Base-by-base conservation (phyloP, 139 green algal species). In the Volvox reticuliferus region DNA sequence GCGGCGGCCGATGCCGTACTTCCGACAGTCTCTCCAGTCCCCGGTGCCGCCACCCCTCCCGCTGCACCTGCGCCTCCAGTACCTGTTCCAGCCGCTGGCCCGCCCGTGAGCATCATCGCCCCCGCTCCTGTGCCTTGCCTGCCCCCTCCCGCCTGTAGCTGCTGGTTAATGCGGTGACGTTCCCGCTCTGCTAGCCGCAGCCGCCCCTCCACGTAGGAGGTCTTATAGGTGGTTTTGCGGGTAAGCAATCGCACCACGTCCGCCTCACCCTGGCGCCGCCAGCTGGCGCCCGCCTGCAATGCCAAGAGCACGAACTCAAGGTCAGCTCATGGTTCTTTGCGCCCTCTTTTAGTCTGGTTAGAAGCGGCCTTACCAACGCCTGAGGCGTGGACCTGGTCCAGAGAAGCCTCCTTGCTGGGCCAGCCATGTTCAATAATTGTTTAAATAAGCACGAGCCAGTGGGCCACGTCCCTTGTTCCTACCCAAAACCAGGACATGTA, bases 171-270 rank as follows among this genome's bases (percentile, higher is more conserved):
- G 61, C 93, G 71, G 69, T 94, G 91, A 28, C 88, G 81, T 81
- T 94, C 93, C 0, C 93, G 80, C 73, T 95, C 93, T 22, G 93
- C 93, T 9, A 95, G 77, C 1, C 91, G 83, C 55, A 95, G 75
- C 33, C 93, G n/a, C n/a, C 93, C 93, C 19, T 95, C 93, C 28
- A 95, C 79, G 65, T 95, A 95, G 67, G 91, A 94, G 14, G 91
- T 55, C 68, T 91, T 79, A 13, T 73, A 30, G 17, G 82, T 89
- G 35, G 80, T 79, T 44, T 86, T 86, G 68, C 73, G 69, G 12
- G 79, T 82, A 0, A 92, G 28, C 61, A 92, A 80, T 33, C 79
- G 79, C 12, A 92, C 82, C 71, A 89, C 82, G 63, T 89, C 82
- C 18, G 71, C 61, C 9, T 82, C 89, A 37, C 89, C 82, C 69